Evolutionary conservation across 208 protist species (phyloP).

Genomic region (Eutreptiella sp.): DNA sequence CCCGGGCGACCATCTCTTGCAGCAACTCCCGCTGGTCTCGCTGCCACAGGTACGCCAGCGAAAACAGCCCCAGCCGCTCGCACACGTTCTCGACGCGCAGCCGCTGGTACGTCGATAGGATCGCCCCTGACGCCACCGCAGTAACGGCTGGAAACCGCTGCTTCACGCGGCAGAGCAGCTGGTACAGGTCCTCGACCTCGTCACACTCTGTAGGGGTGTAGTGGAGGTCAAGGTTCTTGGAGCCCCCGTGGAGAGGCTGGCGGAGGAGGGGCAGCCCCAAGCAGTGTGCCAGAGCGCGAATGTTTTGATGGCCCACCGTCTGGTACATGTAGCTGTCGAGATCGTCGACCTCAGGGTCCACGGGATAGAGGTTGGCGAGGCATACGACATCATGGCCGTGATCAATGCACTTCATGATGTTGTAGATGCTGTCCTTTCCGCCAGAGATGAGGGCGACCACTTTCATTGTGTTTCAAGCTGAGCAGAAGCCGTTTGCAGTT

Average conservation of each 20-base stretch:
- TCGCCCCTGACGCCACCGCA: constrained; percentile 90
- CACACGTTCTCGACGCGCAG: constrained; percentile 94
- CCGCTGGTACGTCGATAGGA: constrained; percentile 96
- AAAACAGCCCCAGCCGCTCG: constrained; percentile 77
- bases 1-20: constrained; percentile 70
- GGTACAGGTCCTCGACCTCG: constrained; percentile 95
- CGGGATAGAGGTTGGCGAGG: constrained; percentile 89
- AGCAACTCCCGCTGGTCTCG: constrained; percentile 82
- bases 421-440: constrained; percentile 95
- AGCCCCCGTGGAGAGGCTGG: constrained; percentile 55
- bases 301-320: constrained; percentile 89
- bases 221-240: constrained; percentile 58
- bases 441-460: constrained; percentile 92
- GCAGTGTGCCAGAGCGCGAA: constrained; percentile 76
- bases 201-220: constrained; percentile 77
- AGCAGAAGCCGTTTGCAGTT: no score
- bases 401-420: constrained; percentile 83
- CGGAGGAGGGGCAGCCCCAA: constrained; percentile 83
- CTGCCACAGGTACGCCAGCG: constrained; percentile 93
- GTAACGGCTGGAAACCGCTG: constrained; percentile 58
- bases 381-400: constrained; percentile 90
- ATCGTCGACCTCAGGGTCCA: constrained; percentile 5
- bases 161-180: constrained; percentile 76
- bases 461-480: constrained; percentile 67
- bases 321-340: constrained; percentile 98